Base-by-base conservation (phyloP, 371 early-diverging fungal genomes). In the Haplosporangium sp. region DNA sequence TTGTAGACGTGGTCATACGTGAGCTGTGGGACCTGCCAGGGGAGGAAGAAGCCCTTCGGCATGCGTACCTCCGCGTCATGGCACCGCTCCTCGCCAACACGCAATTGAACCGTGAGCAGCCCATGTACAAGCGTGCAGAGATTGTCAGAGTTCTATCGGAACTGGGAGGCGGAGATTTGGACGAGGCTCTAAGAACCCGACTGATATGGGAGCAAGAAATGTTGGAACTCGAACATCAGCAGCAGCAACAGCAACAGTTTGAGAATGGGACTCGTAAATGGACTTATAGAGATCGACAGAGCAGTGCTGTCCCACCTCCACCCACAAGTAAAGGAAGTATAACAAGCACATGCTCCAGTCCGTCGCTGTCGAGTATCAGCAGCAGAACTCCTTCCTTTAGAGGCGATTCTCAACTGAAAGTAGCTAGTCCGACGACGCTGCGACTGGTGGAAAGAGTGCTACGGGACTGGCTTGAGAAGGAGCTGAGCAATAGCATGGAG, bases 1-100 rank as follows among this genome's bases (percentile, higher is more conserved):
- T 95, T 13, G 86, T 95, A 5, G 96, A 96, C 71, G 92, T 95
- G 37, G 83, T 92, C 5, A 77, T 95, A 16, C 85, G 96, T 55
- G 94, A 94, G 80, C 82, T 93, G 14, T 86, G 91, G 79, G 83
- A 92, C 62, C 79, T 93, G 9, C 89, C 91, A 9, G 94, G 93
- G 16, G 91, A 91, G 51, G 85, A 87, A 37, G 91, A 90, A 75
- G 74, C 90, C 86, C 86, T 94, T 14, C 90, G 93, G 12, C 91
- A 92, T 69, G 87, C 91, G 0, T 94, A 94, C 77, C 74, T 96
- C 51, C 85, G 86, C 36, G 89, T 95, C 0, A 76, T 94, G n/a
- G 86, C 88, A 14, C 91, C 91, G 7, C 77, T 94, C 59, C 71
- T 95, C 48, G 85, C 85, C 66, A 92, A 92, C 67, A 90, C 89